These are phyloP conservation scores for Stentor coeruleus DNA, from an alignment of 73 alveolate genomes.

Conservation along the genomic window DNA sequence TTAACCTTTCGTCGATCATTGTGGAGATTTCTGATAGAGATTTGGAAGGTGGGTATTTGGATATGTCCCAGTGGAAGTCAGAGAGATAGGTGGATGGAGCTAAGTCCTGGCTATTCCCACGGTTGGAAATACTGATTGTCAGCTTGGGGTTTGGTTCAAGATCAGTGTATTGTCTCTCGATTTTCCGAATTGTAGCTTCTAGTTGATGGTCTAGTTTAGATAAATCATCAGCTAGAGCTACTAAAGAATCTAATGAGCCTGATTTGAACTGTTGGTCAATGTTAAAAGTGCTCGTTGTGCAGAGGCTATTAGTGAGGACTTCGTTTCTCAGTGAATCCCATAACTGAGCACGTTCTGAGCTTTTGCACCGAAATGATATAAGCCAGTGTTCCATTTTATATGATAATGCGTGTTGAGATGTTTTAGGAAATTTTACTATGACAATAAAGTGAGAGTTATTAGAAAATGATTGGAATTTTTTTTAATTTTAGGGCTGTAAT, in stretches of 20 bases:
- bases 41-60: slow-evolving; percentile 53
- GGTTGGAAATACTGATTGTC: neutral
- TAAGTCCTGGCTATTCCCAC: neutral
- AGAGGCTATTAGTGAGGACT: neutral
- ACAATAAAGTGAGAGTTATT: no score
- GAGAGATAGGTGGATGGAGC: slow-evolving; percentile 36
- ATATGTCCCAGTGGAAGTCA: slow-evolving; percentile 54
- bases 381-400: slow-evolving; percentile 26
- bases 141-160: slow-evolving; percentile 20
- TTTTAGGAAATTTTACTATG: no score
- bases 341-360: neutral
- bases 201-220: slow-evolving; percentile 48
- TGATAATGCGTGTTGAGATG: no score
- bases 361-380: slow-evolving; percentile 3
- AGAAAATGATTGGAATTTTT: no score
- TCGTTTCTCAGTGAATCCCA: slow-evolving; percentile 3
- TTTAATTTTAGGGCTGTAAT: no score
- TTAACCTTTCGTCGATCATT: slow-evolving; percentile 33
- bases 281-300: neutral
- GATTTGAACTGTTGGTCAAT: slow-evolving; percentile 38
- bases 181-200: slow-evolving; percentile 48
- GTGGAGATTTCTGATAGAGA: slow-evolving; percentile 49
- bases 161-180: slow-evolving; percentile 53
- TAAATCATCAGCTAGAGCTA: slow-evolving; percentile 59
- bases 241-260: slow-evolving; percentile 53